A percentile compares a stretch with the other conserved stretches of the same genome.
Conservation (phyloP, 345 rosid genomes). For the Arabidopsis suecica region DNA sequence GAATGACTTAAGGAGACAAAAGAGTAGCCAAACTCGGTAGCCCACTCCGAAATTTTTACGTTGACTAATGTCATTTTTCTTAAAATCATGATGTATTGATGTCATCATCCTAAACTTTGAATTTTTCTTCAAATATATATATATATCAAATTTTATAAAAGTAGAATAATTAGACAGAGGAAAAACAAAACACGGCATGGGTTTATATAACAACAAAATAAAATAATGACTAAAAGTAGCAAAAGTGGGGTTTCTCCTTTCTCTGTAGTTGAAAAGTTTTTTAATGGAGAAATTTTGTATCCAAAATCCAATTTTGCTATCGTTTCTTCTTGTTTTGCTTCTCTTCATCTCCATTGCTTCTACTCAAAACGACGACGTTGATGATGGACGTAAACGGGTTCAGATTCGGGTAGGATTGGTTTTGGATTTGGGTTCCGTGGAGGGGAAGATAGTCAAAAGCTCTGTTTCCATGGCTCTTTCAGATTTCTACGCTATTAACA, state of each 20-base stretch:
- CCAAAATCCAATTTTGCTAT: background rate
- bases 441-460: slow-evolving; percentile 35
- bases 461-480: slow-evolving; percentile 43
- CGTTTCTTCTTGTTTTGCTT: slow-evolving; percentile 17
- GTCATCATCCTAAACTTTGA: background rate
- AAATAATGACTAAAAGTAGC: background rate
- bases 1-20: background rate
- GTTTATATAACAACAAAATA: background rate
- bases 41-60: background rate
- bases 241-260: slow-evolving; percentile 3
- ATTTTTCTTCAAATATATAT: background rate
- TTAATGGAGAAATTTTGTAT: slow-evolving; percentile 28
- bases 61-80: background rate
- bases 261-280: background rate
- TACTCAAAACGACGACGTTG: slow-evolving; percentile 9
- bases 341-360: slow-evolving; percentile 26
- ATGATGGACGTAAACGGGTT: slow-evolving; percentile 9
- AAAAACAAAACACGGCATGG: slow-evolving; percentile 24
- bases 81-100: background rate
- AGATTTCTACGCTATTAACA: slow-evolving; percentile 31
- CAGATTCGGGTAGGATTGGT: slow-evolving; percentile 33
- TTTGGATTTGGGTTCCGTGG: slow-evolving; percentile 38
- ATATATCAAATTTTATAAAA: background rate
- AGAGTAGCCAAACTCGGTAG: slow-evolving; percentile 4
- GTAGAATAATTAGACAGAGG: background rate